These are phyloP conservation scores for Thraustochytrium striatum DNA, from an alignment of 352 stramenopile species.

Conservation along the genomic window DNA sequence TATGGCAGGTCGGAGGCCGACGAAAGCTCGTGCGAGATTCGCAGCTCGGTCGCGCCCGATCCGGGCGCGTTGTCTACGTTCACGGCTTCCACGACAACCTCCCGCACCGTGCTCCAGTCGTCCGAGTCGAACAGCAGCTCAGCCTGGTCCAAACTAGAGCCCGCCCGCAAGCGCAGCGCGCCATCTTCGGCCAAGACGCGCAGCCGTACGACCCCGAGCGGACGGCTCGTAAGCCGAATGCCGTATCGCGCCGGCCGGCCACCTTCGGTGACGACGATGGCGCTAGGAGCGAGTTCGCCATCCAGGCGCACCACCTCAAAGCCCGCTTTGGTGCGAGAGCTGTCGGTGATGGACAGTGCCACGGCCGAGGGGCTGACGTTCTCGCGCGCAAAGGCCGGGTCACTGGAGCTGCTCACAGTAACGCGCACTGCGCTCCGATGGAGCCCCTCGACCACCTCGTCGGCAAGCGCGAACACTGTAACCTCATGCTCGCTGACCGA, in stretches of 20 bases:
- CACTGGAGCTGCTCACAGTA: background rate
- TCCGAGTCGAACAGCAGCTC: background rate
- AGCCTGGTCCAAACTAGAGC: background rate
- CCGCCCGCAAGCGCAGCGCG: background rate
- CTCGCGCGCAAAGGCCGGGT: background rate
- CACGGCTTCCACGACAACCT: constrained; percentile 5
- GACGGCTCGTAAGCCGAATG: background rate
- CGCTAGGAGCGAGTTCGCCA: no score
- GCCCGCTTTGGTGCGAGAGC: no score
- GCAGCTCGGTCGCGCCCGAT: background rate
- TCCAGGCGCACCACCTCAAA: no score
- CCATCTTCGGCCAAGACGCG: background rate
- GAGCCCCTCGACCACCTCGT: constrained; percentile 1
- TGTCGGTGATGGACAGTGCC: no score
- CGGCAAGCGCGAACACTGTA: background rate
- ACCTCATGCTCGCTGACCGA: background rate
- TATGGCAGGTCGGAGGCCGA: background rate
- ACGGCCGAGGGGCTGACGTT: background rate
- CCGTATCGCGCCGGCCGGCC: background rate
- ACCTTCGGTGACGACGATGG: background rate
- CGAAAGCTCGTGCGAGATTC: background rate
- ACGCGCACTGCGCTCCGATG: background rate
- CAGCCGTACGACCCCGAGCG: background rate
- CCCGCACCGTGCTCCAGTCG: background rate
- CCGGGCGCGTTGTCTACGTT: background rate